Conservation (phyloP, 1,139 yeast genomes). For the Citeromyces hawaiiensis region DNA sequence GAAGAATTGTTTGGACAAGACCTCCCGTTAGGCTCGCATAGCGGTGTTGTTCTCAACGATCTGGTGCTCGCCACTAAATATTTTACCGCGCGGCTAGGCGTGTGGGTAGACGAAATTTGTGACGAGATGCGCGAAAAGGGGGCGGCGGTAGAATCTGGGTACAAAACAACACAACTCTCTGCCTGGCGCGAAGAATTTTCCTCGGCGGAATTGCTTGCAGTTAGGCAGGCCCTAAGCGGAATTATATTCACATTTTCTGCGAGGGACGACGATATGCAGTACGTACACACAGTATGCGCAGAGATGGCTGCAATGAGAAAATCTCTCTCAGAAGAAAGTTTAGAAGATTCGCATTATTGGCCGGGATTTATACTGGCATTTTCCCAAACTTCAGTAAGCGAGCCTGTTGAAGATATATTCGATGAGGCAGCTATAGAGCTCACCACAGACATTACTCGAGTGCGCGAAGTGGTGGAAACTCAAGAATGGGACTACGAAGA, state of each 20-base stretch:
- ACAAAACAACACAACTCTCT: not conserved
- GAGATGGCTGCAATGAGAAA: not conserved
- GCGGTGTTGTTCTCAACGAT: constrained; percentile 19
- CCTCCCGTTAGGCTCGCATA: constrained; percentile 11
- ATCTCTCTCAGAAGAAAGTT: constrained; percentile 12
- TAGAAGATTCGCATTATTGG: no score
- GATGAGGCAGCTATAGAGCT: not conserved
- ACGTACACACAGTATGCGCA: not conserved
- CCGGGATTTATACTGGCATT: constrained; percentile 12
- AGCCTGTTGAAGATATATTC: not conserved
- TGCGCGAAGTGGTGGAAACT: not conserved
- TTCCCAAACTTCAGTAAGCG: constrained; percentile 3
- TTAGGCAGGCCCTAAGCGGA: constrained; percentile 24
- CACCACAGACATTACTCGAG: not conserved
- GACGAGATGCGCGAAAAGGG: not conserved
- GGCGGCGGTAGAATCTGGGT: not conserved
- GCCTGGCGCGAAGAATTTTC: constrained; percentile 23
- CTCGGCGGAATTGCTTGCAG: constrained; percentile 21
- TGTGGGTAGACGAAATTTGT: constrained; percentile 28
- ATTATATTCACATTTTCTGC: constrained; percentile 18
- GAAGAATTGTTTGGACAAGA: constrained; percentile 14
- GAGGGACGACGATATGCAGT: not conserved
- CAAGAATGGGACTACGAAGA: not conserved
- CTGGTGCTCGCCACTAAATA: constrained; percentile 21
- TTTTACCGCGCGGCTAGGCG: constrained; percentile 19